Evolutionary conservation across 257 asterid species (phyloP).

Genomic region (Prunella vulgaris): DNA sequence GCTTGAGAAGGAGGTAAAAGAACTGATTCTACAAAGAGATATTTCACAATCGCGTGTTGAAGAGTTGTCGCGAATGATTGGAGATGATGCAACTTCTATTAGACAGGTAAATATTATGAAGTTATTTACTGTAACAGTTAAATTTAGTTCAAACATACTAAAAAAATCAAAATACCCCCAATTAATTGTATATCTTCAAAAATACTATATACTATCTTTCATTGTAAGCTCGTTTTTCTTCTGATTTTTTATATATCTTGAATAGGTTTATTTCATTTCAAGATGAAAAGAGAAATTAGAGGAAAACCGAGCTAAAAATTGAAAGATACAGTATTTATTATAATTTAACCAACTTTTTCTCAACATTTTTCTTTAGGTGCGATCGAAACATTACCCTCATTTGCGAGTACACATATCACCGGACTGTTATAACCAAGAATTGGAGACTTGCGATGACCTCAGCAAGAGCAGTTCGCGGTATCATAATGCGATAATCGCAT

Average conservation of each 20-base stretch:
- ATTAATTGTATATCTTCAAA: too few relatives aligned
- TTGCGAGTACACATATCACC: conserved; percentile 64
- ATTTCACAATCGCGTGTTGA: conserved; percentile 64
- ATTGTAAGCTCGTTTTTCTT: too few relatives aligned
- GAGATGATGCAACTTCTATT: conserved; percentile 45
- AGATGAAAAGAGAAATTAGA: too few relatives aligned
- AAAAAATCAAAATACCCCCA: too few relatives aligned
- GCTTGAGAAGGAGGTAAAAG: conserved; percentile 81
- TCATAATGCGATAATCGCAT: conserved; percentile 39
- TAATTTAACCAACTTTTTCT: not conserved
- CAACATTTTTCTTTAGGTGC: conserved; percentile 38
- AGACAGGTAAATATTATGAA: conserved; percentile 35
- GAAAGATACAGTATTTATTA: too few relatives aligned
- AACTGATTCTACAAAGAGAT: conserved; percentile 73
- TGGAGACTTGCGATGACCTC: conserved; percentile 35
- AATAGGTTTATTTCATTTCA: too few relatives aligned
- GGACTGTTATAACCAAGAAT: conserved; percentile 26
- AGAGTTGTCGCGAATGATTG: conserved; percentile 50
- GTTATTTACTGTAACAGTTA: too few relatives aligned
- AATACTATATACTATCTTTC: too few relatives aligned
- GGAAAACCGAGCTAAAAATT: too few relatives aligned
- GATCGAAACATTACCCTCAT: conserved; percentile 61
- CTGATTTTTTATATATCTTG: too few relatives aligned
- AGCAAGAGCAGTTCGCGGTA: conserved; percentile 64
- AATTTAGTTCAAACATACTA: too few relatives aligned